These are phyloP conservation scores for Penicillium freii DNA, from an alignment of 2,329 filamentous ascomycete species.

Conservation along the genomic window DNA sequence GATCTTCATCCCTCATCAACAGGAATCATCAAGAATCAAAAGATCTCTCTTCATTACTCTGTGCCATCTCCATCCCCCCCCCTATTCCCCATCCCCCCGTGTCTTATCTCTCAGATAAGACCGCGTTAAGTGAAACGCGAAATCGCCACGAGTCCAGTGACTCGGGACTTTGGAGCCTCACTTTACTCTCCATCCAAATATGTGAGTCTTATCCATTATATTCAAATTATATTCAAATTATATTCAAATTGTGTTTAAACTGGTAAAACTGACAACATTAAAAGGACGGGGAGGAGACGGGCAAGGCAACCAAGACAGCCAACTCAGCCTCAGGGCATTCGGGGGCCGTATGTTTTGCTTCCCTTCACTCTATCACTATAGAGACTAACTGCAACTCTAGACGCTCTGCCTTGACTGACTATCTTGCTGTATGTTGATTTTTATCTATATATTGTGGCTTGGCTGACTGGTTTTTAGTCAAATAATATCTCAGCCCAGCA, in stretches of 20 bases:
- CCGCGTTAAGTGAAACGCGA: slow-evolving; percentile 46
- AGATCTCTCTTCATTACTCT: not conserved
- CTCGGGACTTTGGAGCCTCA: not conserved
- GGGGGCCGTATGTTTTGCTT: slow-evolving; percentile 46
- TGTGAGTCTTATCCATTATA: not conserved
- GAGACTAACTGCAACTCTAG: slow-evolving; percentile 33
- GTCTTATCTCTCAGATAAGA: slow-evolving; percentile 19
- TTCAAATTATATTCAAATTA: not conserved
- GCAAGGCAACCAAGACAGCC: slow-evolving; percentile 14
- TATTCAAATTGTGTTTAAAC: too few relatives aligned
- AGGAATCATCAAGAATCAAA: not conserved
- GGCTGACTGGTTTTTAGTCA: slow-evolving; percentile 39
- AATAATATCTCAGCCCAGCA: slow-evolving; percentile 66
- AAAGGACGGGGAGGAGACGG: slow-evolving; percentile 34
- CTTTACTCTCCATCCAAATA: not conserved
- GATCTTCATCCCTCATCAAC: not conserved
- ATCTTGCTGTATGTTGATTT: slow-evolving; percentile 55
- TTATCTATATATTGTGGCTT: not conserved
- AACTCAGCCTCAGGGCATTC: slow-evolving; percentile 28
- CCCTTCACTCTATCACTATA: not conserved
- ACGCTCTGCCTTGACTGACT: slow-evolving; percentile 67
- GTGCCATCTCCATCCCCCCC: not conserved
- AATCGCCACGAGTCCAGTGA: slow-evolving; percentile 40
- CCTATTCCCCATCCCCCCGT: slow-evolving; percentile 1
- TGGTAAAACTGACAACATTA: not conserved